These are phyloP conservation scores for Proliferodiscus dingleyae DNA, from an alignment of 2,329 filamentous ascomycete species.

Conservation along the genomic window DNA sequence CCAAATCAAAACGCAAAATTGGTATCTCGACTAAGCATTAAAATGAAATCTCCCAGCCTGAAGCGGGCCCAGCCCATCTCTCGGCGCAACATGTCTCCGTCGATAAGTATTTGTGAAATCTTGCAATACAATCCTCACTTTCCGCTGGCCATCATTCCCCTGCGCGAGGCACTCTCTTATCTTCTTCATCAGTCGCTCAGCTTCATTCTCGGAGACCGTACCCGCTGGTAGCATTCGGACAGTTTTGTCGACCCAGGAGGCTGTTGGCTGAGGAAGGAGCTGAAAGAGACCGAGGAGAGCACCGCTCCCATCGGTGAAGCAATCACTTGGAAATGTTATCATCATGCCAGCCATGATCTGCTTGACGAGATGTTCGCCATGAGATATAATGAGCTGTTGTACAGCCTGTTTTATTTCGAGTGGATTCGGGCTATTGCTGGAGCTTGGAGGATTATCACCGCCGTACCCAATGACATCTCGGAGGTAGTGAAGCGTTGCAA, in stretches of 20 bases:
- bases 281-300: slow-evolving; percentile 89
- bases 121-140: slow-evolving; percentile 80
- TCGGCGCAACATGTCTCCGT: slow-evolving; percentile 87
- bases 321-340: slow-evolving; percentile 96
- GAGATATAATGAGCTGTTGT: slow-evolving; percentile 61
- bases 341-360: slow-evolving; percentile 96
- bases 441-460: slow-evolving; percentile 65
- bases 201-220: slow-evolving; percentile 74
- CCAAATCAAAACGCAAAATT: slow-evolving; percentile 10
- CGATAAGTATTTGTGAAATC: slow-evolving; percentile 97
- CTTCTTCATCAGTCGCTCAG: slow-evolving; percentile 72
- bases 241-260: slow-evolving; percentile 77
- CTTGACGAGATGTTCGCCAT: slow-evolving; percentile 77
- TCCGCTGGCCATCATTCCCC: slow-evolving; percentile 57
- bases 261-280: slow-evolving; percentile 73
- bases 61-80: slow-evolving; percentile 82
- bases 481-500: slow-evolving; percentile 87
- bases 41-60: slow-evolving; percentile 88
- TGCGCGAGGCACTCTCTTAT: slow-evolving; percentile 75
- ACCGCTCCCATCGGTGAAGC: slow-evolving; percentile 89
- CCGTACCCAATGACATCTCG: slow-evolving; percentile 89
- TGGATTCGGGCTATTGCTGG: slow-evolving; percentile 51
- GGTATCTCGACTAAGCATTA: slow-evolving; percentile 31
- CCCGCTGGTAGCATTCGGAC: slow-evolving; percentile 79
- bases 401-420: slow-evolving; percentile 70